Conservation (phyloP, 2,329 filamentous ascomycete genomes). For the Neobulgaria alba region DNA sequence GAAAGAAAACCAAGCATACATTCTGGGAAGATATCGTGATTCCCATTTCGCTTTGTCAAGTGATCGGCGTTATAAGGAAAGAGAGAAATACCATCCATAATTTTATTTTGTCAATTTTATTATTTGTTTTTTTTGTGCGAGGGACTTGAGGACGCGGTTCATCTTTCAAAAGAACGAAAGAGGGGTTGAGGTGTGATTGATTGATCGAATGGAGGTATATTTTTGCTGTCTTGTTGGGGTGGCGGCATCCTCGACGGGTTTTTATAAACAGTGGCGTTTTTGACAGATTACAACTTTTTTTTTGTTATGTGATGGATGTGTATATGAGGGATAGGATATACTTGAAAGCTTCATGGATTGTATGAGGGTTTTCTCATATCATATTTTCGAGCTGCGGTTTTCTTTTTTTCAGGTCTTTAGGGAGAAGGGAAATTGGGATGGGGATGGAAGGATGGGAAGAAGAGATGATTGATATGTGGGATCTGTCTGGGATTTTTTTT, state of each 20-base stretch:
- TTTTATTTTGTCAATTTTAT: not conserved
- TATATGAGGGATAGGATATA: not conserved
- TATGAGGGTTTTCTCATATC: not conserved
- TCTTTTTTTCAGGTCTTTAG: not conserved
- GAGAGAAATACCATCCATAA: not conserved
- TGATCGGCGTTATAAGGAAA: not conserved
- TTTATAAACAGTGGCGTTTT: constrained; percentile 17
- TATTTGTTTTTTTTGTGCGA: too few species aligned
- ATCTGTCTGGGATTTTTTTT: too few species aligned
- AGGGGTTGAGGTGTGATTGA: not conserved
- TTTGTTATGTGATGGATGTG: constrained; percentile 2
- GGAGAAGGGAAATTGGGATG: not conserved
- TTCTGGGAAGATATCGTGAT: not conserved
- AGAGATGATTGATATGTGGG: not conserved
- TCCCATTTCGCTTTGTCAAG: not conserved
- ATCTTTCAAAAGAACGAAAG: too few species aligned
- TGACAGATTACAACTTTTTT: too few species aligned
- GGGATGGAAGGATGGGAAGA: not conserved
- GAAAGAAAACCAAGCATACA: not conserved
- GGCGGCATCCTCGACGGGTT: constrained; percentile 11
- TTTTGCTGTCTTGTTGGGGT: constrained; percentile 10
- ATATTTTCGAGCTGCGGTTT: not conserved
- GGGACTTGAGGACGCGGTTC: too few species aligned
- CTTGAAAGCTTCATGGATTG: too few species aligned
- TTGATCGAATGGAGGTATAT: constrained; percentile 2